Evolutionary conservation across 1,139 yeast species (phyloP), one percentile per base, ranked within the genome.

Genomic region (Spathaspora sp.): DNA sequence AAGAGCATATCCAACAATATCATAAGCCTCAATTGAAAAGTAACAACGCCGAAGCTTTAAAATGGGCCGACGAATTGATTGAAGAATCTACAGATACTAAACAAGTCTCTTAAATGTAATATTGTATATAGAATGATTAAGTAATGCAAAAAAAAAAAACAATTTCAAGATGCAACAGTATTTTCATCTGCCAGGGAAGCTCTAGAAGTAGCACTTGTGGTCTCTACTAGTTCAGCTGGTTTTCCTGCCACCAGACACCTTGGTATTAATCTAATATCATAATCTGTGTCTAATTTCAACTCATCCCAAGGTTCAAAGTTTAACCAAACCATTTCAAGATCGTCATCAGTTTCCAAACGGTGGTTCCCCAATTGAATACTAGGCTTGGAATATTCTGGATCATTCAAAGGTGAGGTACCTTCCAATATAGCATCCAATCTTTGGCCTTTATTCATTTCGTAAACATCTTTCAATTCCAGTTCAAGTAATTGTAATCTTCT

Each of bases 281-380:
- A 71, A 38, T 67, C 71, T 1, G 79, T 74, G 43, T 78, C 82
- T 25, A 63, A 51, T 46, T 68, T 72, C 48, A 79, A 60, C 48
- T 73, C 77, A 16, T 67, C 74, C 84, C 84, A 79, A 0, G 84
- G 84, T 47, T 78, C 80, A 49, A 74, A 73, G 48, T 68, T 70
- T 31, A 63, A 54, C 80, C 80, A 74, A n/a, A 70, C 74, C 61
- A 63, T 58, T 26, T 74, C 76, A 43, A 74, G 70, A 15, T 73
- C 76, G 20, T 69, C 76, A 45, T 73, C 78, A 10, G 67, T 52
- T 5, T 70, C 72, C 44, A 74, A 55, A 18, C 54, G 50, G 51
- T 71, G 70, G 44, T 60, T 63, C 7, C 78, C 78, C 41, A 74
- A 56, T 42, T 64, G 68, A 42, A 74, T 68, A 39, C 63, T 67